Percentiles rank a stretch among this genome's conserved stretches.
These are phyloP conservation scores for Boletus vermiculosoides DNA, from an alignment of 768 basidiomycete species.

Conservation along the genomic window DNA sequence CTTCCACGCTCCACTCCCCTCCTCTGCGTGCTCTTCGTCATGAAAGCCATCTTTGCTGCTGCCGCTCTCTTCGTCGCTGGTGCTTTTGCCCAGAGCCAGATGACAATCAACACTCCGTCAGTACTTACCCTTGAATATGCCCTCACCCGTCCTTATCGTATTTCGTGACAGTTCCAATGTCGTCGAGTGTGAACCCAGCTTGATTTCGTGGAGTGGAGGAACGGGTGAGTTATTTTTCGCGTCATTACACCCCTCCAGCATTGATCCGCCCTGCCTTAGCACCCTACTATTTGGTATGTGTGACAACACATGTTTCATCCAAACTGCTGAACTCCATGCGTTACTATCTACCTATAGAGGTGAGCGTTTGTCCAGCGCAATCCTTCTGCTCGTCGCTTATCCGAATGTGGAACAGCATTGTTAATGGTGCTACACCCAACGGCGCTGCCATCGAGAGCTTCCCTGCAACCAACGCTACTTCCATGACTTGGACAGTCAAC, in stretches of 20 bases:
- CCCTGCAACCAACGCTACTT: conserved; percentile 37
- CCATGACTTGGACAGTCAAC: conserved; percentile 57
- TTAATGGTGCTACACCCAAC: conserved; percentile 46
- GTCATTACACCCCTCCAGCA: background rate
- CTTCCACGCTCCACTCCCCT: conserved; percentile 6
- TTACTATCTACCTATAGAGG: conserved; percentile 35
- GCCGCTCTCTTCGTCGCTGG: conserved; percentile 42
- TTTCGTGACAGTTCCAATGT: conserved; percentile 39
- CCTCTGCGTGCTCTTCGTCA: conserved; percentile 30
- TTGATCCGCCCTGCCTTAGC: conserved; percentile 33
- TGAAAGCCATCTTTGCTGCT: conserved; percentile 45
- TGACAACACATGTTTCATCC: background rate
- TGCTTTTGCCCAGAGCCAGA: conserved; percentile 42
- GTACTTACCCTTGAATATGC: conserved; percentile 25
- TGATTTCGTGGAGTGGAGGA: conserved; percentile 58
- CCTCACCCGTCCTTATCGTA: conserved; percentile 1
- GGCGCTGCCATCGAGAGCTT: conserved; percentile 48
- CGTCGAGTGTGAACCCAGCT: conserved; percentile 57
- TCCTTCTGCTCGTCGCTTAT: background rate
- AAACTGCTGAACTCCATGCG: background rate
- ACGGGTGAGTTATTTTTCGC: conserved; percentile 39
- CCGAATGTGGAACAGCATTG: conserved; percentile 42
- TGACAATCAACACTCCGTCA: conserved; percentile 72
- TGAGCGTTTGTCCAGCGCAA: conserved; percentile 10
- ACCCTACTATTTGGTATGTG: conserved; percentile 65